A percentile compares a stretch with the other conserved stretches of the same genome.
These are phyloP conservation scores for Ceratocystis papillata DNA, from an alignment of 2,329 filamentous ascomycete species.

Conservation along the genomic window DNA sequence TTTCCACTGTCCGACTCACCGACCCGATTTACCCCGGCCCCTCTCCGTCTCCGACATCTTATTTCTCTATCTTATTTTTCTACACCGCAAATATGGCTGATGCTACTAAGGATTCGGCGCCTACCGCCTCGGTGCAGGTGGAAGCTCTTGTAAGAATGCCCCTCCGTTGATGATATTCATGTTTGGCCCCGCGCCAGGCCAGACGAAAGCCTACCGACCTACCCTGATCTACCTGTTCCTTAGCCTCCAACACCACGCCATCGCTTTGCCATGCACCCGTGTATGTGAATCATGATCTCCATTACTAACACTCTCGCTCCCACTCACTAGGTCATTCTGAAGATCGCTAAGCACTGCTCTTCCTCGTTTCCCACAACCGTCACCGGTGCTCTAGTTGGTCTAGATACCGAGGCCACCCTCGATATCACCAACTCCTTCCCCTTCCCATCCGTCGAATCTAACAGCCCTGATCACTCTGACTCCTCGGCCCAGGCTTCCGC, in stretches of 20 bases:
- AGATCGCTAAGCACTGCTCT: conserved; percentile 93
- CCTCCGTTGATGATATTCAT: not conserved
- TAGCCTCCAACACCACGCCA: not conserved
- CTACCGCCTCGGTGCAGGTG: conserved; percentile 81
- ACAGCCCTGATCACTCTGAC: conserved; percentile 59
- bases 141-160: conserved; percentile 68
- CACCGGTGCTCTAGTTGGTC: conserved; percentile 83
- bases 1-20: not conserved
- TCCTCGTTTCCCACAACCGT: conserved; percentile 77
- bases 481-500: conserved; percentile 68
- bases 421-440: conserved; percentile 93
- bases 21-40: not conserved
- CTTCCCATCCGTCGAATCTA: conserved; percentile 72
- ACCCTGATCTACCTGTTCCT: conserved; percentile 23
- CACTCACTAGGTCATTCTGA: conserved; percentile 68
- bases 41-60: not conserved
- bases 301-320: conserved; percentile 8
- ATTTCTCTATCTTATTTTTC: conserved; percentile 6
- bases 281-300: not conserved
- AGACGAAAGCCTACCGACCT: too few relatives aligned
- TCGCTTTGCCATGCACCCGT: not conserved
- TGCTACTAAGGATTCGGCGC: conserved; percentile 48
- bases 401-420: conserved; percentile 72
- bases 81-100: conserved; percentile 42
- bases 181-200: conserved; percentile 32